Evolutionary conservation across 306 rosid genomes (phyloP), one percentile per base, ranked within the genome.

Genomic region (Medicago arabica): DNA sequence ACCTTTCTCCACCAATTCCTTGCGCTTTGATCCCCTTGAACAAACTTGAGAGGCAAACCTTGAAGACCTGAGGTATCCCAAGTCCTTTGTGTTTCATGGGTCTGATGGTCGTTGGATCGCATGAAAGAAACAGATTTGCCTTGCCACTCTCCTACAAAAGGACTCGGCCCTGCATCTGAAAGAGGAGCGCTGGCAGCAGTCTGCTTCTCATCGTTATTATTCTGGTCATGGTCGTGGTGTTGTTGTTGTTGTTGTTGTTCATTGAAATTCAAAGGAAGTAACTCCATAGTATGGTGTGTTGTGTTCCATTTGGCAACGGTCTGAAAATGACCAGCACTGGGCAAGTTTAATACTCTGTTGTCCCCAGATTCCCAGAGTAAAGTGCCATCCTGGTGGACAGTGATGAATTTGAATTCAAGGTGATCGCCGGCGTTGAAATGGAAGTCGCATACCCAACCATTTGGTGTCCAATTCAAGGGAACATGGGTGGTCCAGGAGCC

Each of bases 1-100:
- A 94, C 98, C 93, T 95, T 95, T 84, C 50, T 84, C 97, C 97
- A 71, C 99, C 99, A 95, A 80, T 87, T 95, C 97, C 97, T 90
- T 1, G 91, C 91, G 53, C 68, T 80, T 86, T 78, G 91, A 84
- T 95, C 99, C 68, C 86, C 91, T 83, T 92, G 97, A 57, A 92
- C 97, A 38, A 95, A 80, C 70, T 90, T 85, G 80, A 92, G 83
- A 74, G 93, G 83, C 86, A 87, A 63, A 64, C 97, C 97, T 81
- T 87, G 75, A 78, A 95, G 97, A 65, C 83, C 97, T 5, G 92
- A 86, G 61, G 87, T 84, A 82, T 95, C 86, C 97, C 97, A 87
- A 71, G 28, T 82, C 81, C 90, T 78, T 50, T 86, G 83, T 34
- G 80, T 11, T 85, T 92, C 91, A 7, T 78, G 87, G 70, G 9